Conservation (phyloP, 2,329 filamentous ascomycete genomes). For the Colletotrichum tropicicola region DNA sequence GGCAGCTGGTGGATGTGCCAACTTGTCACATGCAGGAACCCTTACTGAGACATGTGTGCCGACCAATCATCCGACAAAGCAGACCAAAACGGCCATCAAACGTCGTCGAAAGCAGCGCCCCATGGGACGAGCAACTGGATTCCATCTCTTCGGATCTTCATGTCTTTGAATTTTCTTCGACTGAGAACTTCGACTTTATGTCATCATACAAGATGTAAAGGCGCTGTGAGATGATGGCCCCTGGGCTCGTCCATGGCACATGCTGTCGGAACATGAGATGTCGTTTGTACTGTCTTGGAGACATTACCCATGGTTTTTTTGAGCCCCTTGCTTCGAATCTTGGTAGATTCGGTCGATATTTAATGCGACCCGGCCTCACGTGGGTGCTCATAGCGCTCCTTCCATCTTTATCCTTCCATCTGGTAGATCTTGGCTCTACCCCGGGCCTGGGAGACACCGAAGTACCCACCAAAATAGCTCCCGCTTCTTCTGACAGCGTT, state of each 20-base stretch:
- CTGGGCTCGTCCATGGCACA: no score
- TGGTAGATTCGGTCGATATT: background rate
- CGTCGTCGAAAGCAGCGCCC: background rate
- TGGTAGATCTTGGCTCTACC: background rate
- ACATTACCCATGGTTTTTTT: no score
- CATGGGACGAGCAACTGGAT: no score
- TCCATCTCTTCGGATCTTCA: no score
- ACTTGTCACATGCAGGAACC: constrained; percentile 17
- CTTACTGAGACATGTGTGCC: constrained; percentile 7
- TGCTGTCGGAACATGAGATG: no score
- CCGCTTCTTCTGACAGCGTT: background rate
- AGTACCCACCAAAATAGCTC: background rate
- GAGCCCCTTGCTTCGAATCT: no score
- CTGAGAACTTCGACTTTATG: no score
- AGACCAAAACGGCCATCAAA: background rate
- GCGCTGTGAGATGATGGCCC: no score
- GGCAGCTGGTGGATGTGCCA: background rate
- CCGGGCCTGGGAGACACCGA: background rate
- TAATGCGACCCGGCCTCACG: constrained; percentile 15
- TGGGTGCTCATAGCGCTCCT: background rate
- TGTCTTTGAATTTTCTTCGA: no score
- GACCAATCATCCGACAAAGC: background rate
- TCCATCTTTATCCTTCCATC: background rate
- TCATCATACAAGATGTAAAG: no score
- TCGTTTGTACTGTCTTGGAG: no score